phyloP scores from a whole-genome alignment of 192 early-diverging fungal genomes.

The Chytriomyces confervae region DNA sequence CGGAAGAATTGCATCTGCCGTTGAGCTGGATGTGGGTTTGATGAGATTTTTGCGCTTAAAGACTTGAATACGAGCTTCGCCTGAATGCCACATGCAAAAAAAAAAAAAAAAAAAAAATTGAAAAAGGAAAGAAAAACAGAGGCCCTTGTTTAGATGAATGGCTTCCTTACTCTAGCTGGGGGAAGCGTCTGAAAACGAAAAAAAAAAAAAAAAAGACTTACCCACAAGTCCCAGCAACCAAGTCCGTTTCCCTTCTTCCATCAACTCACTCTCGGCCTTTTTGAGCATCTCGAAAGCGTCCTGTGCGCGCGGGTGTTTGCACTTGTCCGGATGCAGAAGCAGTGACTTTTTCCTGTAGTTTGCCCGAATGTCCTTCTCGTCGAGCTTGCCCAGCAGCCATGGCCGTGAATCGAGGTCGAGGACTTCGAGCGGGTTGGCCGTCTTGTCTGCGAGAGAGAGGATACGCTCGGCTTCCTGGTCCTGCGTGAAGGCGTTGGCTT shows the following conservation, averaged over 20 bases:
- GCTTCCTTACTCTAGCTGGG: neutral
- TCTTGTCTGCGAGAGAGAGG: constrained; percentile 38
- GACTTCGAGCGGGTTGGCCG: constrained; percentile 51
- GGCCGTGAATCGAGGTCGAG: constrained; percentile 46
- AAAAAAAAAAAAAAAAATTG: neutral
- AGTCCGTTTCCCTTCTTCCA: constrained; percentile 51
- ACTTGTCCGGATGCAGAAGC: constrained; percentile 65
- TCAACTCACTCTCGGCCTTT: constrained; percentile 55
- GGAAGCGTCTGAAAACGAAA: neutral
- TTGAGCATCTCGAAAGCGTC: constrained; percentile 63
- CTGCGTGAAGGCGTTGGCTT: constrained; percentile 52
- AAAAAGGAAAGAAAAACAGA: neutral
- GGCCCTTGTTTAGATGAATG: neutral
- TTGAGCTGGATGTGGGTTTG: neutral
- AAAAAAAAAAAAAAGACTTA: neutral
- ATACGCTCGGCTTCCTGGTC: constrained; percentile 58
- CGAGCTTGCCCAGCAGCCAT: constrained; percentile 31
- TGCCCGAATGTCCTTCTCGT: constrained; percentile 41
- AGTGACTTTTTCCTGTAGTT: constrained; percentile 57
- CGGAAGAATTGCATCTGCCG: neutral
- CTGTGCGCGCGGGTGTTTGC: constrained; percentile 56
- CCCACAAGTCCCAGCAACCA: constrained; percentile 43
- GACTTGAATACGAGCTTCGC: constrained; percentile 50
- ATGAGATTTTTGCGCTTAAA: constrained; percentile 32
- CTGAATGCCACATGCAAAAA: neutral